Base-by-base conservation (phyloP, 331 rosid genomes). In the Dryas integrifolia region DNA sequence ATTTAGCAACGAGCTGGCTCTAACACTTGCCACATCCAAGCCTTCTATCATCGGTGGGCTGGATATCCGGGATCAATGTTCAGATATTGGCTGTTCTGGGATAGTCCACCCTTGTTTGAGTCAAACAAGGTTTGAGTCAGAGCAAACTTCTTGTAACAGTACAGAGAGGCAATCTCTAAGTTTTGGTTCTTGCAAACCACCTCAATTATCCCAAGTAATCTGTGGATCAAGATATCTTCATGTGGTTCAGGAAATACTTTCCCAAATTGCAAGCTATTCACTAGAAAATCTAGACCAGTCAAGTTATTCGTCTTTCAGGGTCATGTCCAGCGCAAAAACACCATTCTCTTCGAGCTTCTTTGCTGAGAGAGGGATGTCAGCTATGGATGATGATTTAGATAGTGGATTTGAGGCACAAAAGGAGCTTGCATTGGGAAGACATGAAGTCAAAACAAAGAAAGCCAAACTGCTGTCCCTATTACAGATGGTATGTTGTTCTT, bases 391-490 rank as follows among this genome's bases (percentile, higher is more conserved):
- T 62, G 82, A 53, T 72, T 70, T 49, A 12, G 70, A 71, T 70
- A 55, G 71, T 46, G 62, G 64, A 59, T 67, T 58, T 52, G 86
- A 79, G 73, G 63, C 53, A 7, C 74, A 69, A 38, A 76, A 35
- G 41, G 88, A 88, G 52, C 69, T 87, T 76, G 73, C 82, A 9
- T 21, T 76, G 72, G 81, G 59, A 43, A 79, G 74, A 65, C 76
- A 59, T 48, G 80, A 82, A 11, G 58, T 73, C 69, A 91, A 87
- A 76, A 80, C 88, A 11, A 90, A 72, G 83, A 87, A 86, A 76
- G 79, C 87, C 57, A 88, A 87, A 70, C 85, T 90, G 72, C 75
- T 93, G 56, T 72, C 79, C 77, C 90, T 93, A 43, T 78, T 90
- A 21, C 92, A 89, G 78, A 63, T 85, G 96, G 98, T 92, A 85